These are phyloP conservation scores for Phytopythium litorale DNA, from an alignment of 352 stramenopile species.

Conservation along the genomic window DNA sequence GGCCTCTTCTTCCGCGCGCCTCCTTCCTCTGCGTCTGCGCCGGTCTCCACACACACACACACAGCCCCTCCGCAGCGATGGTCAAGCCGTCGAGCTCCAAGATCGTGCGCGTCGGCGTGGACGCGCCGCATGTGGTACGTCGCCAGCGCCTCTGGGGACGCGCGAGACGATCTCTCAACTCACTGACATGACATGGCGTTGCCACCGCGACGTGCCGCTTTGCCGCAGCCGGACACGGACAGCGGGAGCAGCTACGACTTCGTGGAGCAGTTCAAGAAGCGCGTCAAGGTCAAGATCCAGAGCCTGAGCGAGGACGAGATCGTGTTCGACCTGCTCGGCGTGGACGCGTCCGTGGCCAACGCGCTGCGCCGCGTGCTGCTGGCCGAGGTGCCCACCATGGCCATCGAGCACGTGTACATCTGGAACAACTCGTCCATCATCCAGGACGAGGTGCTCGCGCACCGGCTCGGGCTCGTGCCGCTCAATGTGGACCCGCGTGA, in stretches of 20 bases:
- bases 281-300: constrained; percentile 84
- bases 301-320: constrained; percentile 85
- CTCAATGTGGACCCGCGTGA: constrained; percentile 81
- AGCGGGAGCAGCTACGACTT: constrained; percentile 72
- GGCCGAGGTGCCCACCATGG: constrained; percentile 91
- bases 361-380: constrained; percentile 90
- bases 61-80: constrained; percentile 26
- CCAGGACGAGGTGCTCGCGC: constrained; percentile 91
- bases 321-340: constrained; percentile 89
- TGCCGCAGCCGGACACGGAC: constrained; percentile 65
- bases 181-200: background rate
- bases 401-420: constrained; percentile 94
- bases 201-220: no score
- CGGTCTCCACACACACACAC: background rate
- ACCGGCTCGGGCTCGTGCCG: constrained; percentile 86
- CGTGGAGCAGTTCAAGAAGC: constrained; percentile 79
- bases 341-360: constrained; percentile 92
- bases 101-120: constrained; percentile 69
- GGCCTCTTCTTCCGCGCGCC: background rate
- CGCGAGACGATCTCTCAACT: background rate
- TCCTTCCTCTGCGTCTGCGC: background rate
- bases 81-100: constrained; percentile 57
- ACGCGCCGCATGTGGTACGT: constrained; percentile 77
- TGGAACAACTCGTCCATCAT: constrained; percentile 94
- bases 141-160: background rate